phyloP scores from a whole-genome alignment of 768 basidiomycete genomes.

The Agrocybe pediades region DNA sequence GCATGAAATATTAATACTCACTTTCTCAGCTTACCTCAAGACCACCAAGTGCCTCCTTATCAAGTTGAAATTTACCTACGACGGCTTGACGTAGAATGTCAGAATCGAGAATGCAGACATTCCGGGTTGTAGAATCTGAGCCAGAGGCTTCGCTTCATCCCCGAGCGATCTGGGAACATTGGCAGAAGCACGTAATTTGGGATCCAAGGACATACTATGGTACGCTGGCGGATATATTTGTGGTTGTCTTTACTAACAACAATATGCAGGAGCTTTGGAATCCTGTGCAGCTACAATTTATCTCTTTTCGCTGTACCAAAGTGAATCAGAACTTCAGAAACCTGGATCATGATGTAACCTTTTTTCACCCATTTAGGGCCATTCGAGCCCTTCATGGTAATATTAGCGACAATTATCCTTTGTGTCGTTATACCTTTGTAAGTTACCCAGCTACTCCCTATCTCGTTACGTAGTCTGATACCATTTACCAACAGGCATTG shows the following conservation, averaged over 20 bases:
- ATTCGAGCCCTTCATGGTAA: background rate
- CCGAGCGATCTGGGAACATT: constrained; percentile 18
- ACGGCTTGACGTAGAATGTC: background rate
- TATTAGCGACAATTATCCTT: background rate
- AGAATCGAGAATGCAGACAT: background rate
- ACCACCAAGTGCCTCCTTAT: too few relatives aligned
- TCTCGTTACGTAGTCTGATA: background rate
- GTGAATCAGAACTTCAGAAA: background rate
- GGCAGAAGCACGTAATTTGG: constrained; percentile 16
- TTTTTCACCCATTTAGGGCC: background rate
- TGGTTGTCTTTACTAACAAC: too few relatives aligned
- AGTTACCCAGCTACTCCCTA: background rate
- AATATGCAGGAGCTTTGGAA: constrained; percentile 6
- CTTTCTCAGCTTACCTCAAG: too few relatives aligned
- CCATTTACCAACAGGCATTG: constrained; percentile 14
- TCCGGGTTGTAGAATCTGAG: constrained; percentile 12
- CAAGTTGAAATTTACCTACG: background rate
- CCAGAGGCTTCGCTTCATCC: constrained; percentile 17
- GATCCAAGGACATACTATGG: constrained; percentile 23
- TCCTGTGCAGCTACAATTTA: constrained; percentile 1
- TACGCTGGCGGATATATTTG: background rate
- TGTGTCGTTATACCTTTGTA: background rate
- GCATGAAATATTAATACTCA: too few relatives aligned
- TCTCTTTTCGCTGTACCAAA: background rate
- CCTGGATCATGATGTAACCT: background rate